Conservation (phyloP, 2,329 filamentous ascomycete genomes). For the Penicillium sp. region DNA sequence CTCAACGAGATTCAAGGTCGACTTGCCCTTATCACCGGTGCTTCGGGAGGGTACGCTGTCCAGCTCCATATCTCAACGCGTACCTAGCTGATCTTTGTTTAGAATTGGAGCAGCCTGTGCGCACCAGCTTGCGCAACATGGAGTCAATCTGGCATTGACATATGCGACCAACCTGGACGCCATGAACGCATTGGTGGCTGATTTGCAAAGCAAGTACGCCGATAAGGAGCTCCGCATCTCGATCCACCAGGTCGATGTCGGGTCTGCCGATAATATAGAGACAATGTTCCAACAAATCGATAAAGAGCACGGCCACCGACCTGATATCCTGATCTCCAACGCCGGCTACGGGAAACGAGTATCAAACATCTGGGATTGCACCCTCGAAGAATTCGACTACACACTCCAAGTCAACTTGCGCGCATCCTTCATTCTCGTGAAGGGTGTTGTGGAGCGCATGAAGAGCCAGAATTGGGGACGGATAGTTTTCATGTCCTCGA, state of each 20-base stretch:
- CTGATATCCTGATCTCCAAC: constrained; percentile 67
- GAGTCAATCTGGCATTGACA: constrained; percentile 60
- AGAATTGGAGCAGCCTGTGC: constrained; percentile 66
- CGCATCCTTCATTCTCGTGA: constrained; percentile 63
- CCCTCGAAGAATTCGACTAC: constrained; percentile 65
- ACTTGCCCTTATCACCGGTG: constrained; percentile 62
- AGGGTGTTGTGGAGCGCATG: constrained; percentile 64
- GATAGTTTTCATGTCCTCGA: constrained; percentile 65
- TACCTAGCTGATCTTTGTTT: constrained; percentile 5
- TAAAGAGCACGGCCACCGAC: constrained; percentile 54
- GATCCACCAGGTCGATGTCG: constrained; percentile 61
- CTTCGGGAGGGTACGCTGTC: constrained; percentile 58
- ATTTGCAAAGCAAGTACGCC: constrained; percentile 40
- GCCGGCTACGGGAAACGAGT: constrained; percentile 68
- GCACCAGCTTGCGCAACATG: constrained; percentile 54
- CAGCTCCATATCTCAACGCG: background rate
- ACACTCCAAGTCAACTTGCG: constrained; percentile 64
- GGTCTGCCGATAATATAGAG: constrained; percentile 55
- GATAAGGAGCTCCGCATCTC: constrained; percentile 47
- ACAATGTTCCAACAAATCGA: constrained; percentile 59
- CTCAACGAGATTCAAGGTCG: constrained; percentile 54
- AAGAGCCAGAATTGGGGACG: constrained; percentile 62
- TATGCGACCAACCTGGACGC: constrained; percentile 56
- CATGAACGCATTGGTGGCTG: constrained; percentile 48
- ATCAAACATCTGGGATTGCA: constrained; percentile 58